These are phyloP conservation scores for Pisolithus orientalis DNA, from an alignment of 768 basidiomycete species.

Conservation along the genomic window DNA sequence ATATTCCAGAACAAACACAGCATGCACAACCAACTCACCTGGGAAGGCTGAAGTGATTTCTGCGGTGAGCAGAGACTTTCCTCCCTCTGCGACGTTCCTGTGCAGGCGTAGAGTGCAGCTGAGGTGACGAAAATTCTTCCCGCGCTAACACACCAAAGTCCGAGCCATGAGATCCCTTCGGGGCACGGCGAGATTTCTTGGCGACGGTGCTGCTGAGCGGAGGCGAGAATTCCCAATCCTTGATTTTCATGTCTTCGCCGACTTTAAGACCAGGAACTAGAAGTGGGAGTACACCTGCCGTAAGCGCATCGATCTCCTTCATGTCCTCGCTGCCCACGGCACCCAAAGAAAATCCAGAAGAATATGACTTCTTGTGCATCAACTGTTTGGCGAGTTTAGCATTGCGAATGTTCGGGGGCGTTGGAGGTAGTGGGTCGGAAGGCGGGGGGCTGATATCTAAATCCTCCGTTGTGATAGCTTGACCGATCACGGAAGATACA, in stretches of 20 bases:
- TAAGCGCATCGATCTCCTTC: slow-evolving; percentile 66
- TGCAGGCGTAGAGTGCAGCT: slow-evolving; percentile 59
- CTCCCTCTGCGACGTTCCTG: slow-evolving; percentile 28
- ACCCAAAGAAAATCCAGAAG: slow-evolving; percentile 59
- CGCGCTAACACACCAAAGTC: slow-evolving; percentile 25
- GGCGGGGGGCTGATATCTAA: slow-evolving; percentile 44
- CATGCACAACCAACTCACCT: slow-evolving; percentile 38
- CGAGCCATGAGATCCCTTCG: slow-evolving; percentile 1
- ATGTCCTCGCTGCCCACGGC: slow-evolving; percentile 43
- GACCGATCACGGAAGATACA: slow-evolving; percentile 41
- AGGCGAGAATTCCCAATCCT: slow-evolving; percentile 36
- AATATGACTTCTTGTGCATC: slow-evolving; percentile 56
- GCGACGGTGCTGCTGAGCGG: slow-evolving; percentile 29
- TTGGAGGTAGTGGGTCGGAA: slow-evolving; percentile 64
- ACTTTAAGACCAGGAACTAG: slow-evolving; percentile 62
- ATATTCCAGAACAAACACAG: background rate
- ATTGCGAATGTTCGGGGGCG: slow-evolving; percentile 59
- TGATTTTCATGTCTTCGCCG: slow-evolving; percentile 50
- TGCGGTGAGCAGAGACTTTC: slow-evolving; percentile 51
- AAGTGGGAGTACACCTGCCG: slow-evolving; percentile 61
- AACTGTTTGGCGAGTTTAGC: slow-evolving; percentile 46
- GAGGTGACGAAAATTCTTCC: slow-evolving; percentile 48
- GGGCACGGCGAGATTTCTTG: slow-evolving; percentile 26
- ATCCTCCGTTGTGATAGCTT: slow-evolving; percentile 31
- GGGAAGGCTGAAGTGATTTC: slow-evolving; percentile 60